Base-by-base conservation (phyloP, 768 basidiomycete species). In the Leccinum sublutescens region DNA sequence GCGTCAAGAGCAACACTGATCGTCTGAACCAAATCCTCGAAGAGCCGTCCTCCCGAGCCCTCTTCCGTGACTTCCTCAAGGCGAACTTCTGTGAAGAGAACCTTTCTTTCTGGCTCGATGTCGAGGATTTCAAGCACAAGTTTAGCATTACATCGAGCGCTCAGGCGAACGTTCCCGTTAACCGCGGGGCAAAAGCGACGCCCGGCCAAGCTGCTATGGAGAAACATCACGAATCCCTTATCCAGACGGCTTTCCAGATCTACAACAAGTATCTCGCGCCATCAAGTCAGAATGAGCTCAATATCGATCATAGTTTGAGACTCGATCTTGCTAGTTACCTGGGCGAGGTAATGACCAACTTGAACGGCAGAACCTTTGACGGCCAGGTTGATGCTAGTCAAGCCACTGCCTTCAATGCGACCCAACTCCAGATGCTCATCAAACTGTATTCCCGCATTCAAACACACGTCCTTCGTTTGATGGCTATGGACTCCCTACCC, bases 401-500 rank as follows among this genome's bases (percentile, higher is more conserved):
- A 70, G 88, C 89, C 25, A 82, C 78, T 49, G 81, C 88, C 5
- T 87, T 98, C 81, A 95, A 96, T 61, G 96, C 97, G 19, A 98
- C 93, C 43, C 96, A 98, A 73, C 78, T 99, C 48, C 94, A 96
- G 76, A 91, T 85, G 48, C 89, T 98, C 82, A 92, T 99, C 65
- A 80, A 85, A 64, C 75, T 98, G 65, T 99, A 98, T 73, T 95
- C 95, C 74, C 86, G 95, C 57, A 99, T 99, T 56, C 97, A 98
- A 76, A 89, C 82, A 21, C 95, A 98, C 68, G 94, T 98, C 63
- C 98, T 98, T 80, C 85, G 96, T 50, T 72, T 99, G 66, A 96
- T 99, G 92, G 95, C 97, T 17, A 96, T 95, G 57, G 97, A 99
- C 74, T 98, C 96, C 7, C 89, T 99, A n/a, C 97, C 97, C 14